These are phyloP conservation scores for Coccomyxa sp. DNA, from an alignment of 139 green algal species.

Conservation along the genomic window DNA sequence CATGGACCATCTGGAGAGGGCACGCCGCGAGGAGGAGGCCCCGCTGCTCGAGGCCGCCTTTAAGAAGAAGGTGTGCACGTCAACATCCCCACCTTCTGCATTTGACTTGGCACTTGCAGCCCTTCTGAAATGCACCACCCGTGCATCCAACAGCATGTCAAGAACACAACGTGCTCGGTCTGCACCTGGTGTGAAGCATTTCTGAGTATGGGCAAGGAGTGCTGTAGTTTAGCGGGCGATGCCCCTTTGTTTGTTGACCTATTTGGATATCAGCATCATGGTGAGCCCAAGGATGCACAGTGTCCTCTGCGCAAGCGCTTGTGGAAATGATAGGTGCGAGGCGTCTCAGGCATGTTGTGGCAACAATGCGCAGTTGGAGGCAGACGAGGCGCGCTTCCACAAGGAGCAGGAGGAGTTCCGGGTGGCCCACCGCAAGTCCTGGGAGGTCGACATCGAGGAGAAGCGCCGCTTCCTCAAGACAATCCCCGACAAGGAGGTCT, in stretches of 20 bases:
- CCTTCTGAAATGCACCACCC: neutral
- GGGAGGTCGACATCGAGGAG: slow-evolving; percentile 80
- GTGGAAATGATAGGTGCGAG: too few relatives aligned
- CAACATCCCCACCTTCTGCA: too few relatives aligned
- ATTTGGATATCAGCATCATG: too few relatives aligned
- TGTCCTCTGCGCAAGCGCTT: too few relatives aligned
- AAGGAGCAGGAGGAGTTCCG: slow-evolving; percentile 17
- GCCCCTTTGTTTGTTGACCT: too few relatives aligned
- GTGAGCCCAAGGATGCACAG: too few relatives aligned
- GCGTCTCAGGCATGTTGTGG: neutral
- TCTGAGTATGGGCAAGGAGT: too few relatives aligned
- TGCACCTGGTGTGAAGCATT: too few relatives aligned
- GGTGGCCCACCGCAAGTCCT: slow-evolving; percentile 58
- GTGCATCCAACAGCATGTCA: neutral
- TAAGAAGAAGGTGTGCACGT: slow-evolving; percentile 1
- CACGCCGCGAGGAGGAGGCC: slow-evolving; percentile 87
- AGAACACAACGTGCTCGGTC: neutral
- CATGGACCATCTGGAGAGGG: slow-evolving; percentile 96
- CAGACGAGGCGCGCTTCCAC: slow-evolving; percentile 16
- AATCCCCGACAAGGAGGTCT: slow-evolving; percentile 35
- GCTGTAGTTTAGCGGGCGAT: too few relatives aligned
- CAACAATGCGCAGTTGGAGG: neutral
- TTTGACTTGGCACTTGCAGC: neutral
- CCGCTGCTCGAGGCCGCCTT: slow-evolving; percentile 47
- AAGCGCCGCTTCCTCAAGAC: slow-evolving; percentile 66